Evolutionary conservation across 306 rosid species (phyloP).

Genomic region (Fagus crenata): DNA sequence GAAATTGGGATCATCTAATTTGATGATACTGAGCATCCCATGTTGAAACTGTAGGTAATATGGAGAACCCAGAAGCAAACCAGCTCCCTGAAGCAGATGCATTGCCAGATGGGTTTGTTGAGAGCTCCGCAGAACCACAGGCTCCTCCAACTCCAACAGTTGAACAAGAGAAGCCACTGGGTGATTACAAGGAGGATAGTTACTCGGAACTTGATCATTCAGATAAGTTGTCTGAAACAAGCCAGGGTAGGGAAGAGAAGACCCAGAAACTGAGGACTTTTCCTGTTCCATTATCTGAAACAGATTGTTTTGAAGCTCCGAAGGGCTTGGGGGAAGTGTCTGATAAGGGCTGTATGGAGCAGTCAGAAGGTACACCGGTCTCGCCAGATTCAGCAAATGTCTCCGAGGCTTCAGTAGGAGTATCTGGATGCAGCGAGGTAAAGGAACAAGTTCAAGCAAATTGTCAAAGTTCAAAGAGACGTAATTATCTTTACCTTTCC

Average conservation of each 20-base stretch:
- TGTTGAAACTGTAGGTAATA: slow-evolving; percentile 51
- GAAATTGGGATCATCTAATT: slow-evolving; percentile 15
- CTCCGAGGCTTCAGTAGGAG: slow-evolving; percentile 34
- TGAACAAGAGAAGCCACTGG: slow-evolving; percentile 59
- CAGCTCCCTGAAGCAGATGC: slow-evolving; percentile 94
- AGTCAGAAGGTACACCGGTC: slow-evolving; percentile 42
- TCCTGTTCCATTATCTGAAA: slow-evolving; percentile 50
- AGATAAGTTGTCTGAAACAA: slow-evolving; percentile 38
- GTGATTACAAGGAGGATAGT: slow-evolving; percentile 38
- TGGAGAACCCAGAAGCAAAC: slow-evolving; percentile 74
- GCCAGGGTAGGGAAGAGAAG: slow-evolving; percentile 45
- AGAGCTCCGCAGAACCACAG: slow-evolving; percentile 58
- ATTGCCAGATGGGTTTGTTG: slow-evolving; percentile 91
- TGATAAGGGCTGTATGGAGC: slow-evolving; percentile 35
- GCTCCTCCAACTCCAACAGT: slow-evolving; percentile 63
- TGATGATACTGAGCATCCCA: slow-evolving; percentile 23
- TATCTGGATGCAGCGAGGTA: slow-evolving; percentile 41
- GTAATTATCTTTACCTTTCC: slow-evolving; percentile 50
- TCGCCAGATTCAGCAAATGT: slow-evolving; percentile 28
- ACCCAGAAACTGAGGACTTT: slow-evolving; percentile 41
- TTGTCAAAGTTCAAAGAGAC: slow-evolving; percentile 48
- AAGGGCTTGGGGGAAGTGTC: slow-evolving; percentile 44
- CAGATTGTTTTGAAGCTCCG: slow-evolving; percentile 40
- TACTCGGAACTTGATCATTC: slow-evolving; percentile 39
- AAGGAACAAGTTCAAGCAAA: slow-evolving; percentile 53